Conservation (phyloP, 2,329 filamentous ascomycete species). For the Tolypocladium inflatum region DNA sequence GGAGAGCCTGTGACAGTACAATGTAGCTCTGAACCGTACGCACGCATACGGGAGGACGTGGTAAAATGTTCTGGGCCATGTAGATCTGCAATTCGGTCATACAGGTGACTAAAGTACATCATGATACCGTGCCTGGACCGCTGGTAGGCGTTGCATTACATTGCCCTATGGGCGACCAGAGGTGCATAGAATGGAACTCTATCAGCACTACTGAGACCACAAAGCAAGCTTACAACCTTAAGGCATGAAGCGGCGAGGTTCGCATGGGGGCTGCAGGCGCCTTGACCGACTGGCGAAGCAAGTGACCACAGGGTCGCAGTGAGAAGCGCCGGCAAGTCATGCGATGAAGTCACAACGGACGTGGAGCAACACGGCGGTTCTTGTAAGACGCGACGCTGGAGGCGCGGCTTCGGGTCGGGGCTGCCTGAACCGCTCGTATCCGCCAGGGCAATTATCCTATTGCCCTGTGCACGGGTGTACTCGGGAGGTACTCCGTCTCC, state of each 20-base stretch:
- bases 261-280: background rate
- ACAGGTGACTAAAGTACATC: background rate
- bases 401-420: no score
- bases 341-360: background rate
- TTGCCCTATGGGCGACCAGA: background rate
- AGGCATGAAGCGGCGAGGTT: background rate
- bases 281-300: background rate
- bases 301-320: background rate
- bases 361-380: background rate
- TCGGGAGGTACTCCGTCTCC: no score
- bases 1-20: background rate
- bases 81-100: background rate
- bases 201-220: background rate
- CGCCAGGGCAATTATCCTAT: background rate
- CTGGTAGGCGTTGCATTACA: background rate
- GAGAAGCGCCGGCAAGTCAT: background rate
- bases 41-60: background rate
- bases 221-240: background rate
- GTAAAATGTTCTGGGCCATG: background rate
- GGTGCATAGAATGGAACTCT: background rate
- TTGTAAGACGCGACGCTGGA: background rate
- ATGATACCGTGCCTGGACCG: background rate
- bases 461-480: background rate
- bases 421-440: no score
- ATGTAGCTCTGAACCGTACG: background rate